Base-by-base conservation (phyloP, 2,329 filamentous ascomycete species). In the Ceratocystis cacaofunesta region DNA sequence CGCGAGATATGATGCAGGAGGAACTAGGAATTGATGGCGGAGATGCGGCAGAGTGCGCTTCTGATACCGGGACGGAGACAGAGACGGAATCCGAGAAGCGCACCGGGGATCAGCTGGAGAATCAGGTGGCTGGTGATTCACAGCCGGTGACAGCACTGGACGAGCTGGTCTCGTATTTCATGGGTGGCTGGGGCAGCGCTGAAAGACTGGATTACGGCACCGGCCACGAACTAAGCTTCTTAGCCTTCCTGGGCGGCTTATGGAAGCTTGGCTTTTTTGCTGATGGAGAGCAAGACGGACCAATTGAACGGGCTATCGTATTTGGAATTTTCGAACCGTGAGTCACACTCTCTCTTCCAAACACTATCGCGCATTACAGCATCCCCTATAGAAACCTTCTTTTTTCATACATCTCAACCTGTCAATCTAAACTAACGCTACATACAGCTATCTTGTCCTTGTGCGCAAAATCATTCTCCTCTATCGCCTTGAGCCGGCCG, bases 121-220 rank as follows among this genome's bases (percentile, higher is more conserved):
- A 25, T 22, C 48, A 17, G 48, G 2, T 19, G 46, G 10, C 17
- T 15, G 62, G 61, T 10, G 65, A 62, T 5, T n/a, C 32, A 15
- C 65, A 36, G 3, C 65, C 55, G 5, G 68, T 57, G 17, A 64
- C 48, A 25, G 48, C 76, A 36, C 70, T 76, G n/a, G 68, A 68
- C 3, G 69, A 70, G 36, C 22, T 69, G 62, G 64, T 61, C 65
- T 67, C 58, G 52, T 99, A 99, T 73, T 81, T 99, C 1, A 74
- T 95, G 3, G 92, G 91, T 15, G 84, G 83, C 3, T 96, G 96
- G 75, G 94, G 94, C 2, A 97, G 91, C 72, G 75, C 89, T 0
- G 90, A 96, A 71, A 80, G 94, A 64, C 79, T 99, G 30, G 94
- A 99, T 75, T 99, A 96, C 72, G 94, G 94, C 1, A 97, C 94